Evolutionary conservation across 106 monocot genomes (phyloP), one percentile per base, ranked within the genome.

Genomic region (Hemerocallis citrina): DNA sequence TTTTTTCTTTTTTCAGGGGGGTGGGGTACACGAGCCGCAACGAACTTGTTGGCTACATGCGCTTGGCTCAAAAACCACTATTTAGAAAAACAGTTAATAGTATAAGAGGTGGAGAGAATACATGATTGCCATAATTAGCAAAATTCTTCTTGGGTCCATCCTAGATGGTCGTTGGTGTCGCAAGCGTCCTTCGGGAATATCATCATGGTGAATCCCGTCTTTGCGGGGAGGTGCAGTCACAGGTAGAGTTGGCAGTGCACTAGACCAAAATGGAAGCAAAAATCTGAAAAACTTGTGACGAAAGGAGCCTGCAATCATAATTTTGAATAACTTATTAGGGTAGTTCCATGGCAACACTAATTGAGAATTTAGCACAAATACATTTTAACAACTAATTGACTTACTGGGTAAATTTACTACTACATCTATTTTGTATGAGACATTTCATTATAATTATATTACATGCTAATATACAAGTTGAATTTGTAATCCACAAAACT

Each of bases 221-320:
- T 79, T 96, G 31, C 81, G 81, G 20, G 84, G 72, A 9, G 95
- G 90, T 68, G 90, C 90, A 57, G 90, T 90, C 59, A 96, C 87
- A 23, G 90, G 95, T 56, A 96, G 69, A 38, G 79, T 90, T 21
- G 95, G 95, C 68, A 96, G 46, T n/a, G 80, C 68, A 70, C 47
- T 96, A 37, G 96, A 96, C 96, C 96, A 96, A 73, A 96, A 96
- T 57, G 96, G 96, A 24, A 96, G 67, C 59, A 96, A 61, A 62
- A 96, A 59, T 70, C 96, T 86, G 34, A 96, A 57, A 70, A 96
- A 77, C 59, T 84, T 96, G 44, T 87, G 79, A 19, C 74, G 80
- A 34, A 91, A 70, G 43, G 91, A 67, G 38, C 96, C 96, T 70
- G 69, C 34, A 37, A 46, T 52, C 24, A 40, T 15, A 58, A 50